These are phyloP conservation scores for Microsporum audouinii DNA, from an alignment of 2,329 filamentous ascomycete species.

Conservation along the genomic window DNA sequence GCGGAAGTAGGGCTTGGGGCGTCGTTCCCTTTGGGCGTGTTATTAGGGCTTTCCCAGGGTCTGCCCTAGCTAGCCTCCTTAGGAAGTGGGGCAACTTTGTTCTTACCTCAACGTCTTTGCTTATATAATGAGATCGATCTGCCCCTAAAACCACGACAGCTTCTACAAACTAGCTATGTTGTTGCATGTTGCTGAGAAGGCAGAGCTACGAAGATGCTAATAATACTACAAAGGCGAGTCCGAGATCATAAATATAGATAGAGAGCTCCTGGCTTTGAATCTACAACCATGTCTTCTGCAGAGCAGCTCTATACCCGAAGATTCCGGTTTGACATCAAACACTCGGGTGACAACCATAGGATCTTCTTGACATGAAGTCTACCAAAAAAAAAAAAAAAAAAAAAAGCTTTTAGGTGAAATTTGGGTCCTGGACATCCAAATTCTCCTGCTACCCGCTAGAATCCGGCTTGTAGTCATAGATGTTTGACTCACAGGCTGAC, in stretches of 20 bases:
- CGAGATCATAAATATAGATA: neutral
- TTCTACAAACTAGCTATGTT: neutral
- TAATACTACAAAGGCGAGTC: neutral
- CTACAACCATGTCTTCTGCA: too few species aligned
- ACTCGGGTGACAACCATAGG: too few species aligned
- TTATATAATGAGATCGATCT: neutral
- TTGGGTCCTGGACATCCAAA: too few species aligned
- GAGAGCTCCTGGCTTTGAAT: neutral
- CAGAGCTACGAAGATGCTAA: neutral
- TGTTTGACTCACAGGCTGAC: too few species aligned
- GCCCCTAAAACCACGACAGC: neutral
- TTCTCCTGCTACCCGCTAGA: too few species aligned
- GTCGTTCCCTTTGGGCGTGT: neutral
- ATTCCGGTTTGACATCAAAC: too few species aligned
- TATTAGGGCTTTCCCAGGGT: neutral
- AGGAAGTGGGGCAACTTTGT: neutral
- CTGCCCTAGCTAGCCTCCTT: neutral
- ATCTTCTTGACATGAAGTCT: too few species aligned
- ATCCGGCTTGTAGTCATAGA: too few species aligned
- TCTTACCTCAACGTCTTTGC: neutral
- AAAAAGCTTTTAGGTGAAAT: too few species aligned
- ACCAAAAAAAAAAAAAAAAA: too few species aligned
- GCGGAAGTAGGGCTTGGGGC: constrained; percentile 32
- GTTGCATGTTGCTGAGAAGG: neutral
- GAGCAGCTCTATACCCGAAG: too few species aligned